Conservation (phyloP, 306 rosid species). For the Leucaena leucocephala region DNA sequence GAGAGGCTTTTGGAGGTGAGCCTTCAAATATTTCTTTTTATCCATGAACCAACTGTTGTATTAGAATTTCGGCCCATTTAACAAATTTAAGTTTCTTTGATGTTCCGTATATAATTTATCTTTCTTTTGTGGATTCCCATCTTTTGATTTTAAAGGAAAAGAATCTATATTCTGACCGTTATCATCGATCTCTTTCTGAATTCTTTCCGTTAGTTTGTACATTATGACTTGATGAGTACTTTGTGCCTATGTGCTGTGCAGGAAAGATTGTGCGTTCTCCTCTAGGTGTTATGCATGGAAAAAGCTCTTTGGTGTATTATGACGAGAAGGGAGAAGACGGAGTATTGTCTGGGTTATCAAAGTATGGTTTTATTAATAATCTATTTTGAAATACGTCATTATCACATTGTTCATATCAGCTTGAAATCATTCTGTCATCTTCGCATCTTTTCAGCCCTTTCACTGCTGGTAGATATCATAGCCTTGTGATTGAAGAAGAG, state of each 20-base stretch:
- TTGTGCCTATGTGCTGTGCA: constrained; percentile 39
- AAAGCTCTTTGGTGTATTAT: constrained; percentile 76
- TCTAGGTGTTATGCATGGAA: constrained; percentile 87
- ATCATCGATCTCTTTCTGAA: not conserved
- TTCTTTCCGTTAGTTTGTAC: constrained; percentile 15
- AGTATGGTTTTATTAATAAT: constrained; percentile 50
- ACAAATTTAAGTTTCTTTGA: constrained; percentile 19
- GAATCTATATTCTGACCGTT: constrained; percentile 6
- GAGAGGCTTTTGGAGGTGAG: constrained; percentile 96
- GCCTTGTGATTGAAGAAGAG: constrained; percentile 89
- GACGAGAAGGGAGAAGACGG: constrained; percentile 91
- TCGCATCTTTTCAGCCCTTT: constrained; percentile 67
- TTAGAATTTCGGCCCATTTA: not conserved
- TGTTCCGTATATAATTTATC: not conserved
- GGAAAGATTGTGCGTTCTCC: constrained; percentile 92
- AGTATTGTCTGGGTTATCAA: constrained; percentile 73
- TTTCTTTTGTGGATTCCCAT: constrained; percentile 11
- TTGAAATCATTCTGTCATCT: not conserved
- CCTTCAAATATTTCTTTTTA: constrained; percentile 24
- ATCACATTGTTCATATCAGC: not conserved
- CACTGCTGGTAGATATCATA: constrained; percentile 92
- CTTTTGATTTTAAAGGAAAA: constrained; percentile 9
- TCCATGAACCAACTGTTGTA: constrained; percentile 3
- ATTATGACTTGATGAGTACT: constrained; percentile 16
- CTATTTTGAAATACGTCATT: not conserved